Evolutionary conservation across 2,329 filamentous ascomycete species (phyloP), one percentile per base, ranked within the genome.

Genomic region (Aspergillus sp.): DNA sequence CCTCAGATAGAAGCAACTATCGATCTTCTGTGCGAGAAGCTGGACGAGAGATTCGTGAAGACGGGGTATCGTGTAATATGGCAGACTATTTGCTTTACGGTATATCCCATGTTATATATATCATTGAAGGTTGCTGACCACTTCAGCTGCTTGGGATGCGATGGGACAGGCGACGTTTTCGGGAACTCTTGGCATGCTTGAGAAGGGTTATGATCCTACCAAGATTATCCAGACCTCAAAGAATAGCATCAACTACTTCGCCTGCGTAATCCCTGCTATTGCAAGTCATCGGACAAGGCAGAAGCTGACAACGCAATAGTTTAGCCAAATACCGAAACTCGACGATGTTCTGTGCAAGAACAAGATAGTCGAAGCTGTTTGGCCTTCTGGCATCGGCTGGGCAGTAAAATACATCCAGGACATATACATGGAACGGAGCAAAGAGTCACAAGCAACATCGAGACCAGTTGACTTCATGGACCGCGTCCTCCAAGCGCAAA

Each of bases 61-160:
- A 45, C 52, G 1, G 57, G 52, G 3, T 63, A 41, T 46, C 49
- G 0, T 70, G 65, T 45, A 60, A 73, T 19, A 60, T 75, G 30
- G 67, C 68, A 3, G 59, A 70, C 13, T 76, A 71, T 69, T 54
- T 72, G 12, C 51, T 51, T 20, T 57, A 52, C 27, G 53, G 54
- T 55, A 33, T 50, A 42, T 58, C 13, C 32, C 10, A 6, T 19
- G 17, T 10, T 22, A 12, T 12, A 7, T 27, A 30, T 15, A 25
- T 43, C 10, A 5, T 25, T 9, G 5, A 9, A n/a, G 12, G 22
- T 15, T 19, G 25, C 41, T 43, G 23, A 43, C 22, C 2, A 7
- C 6, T 43, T 4, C 7, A 43, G 51, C 51, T 25, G 54, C 59
- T 6, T 60, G 52, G 52, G 58, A 60, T 45, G 49, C 52, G 3